Percentiles rank a stretch among this genome's conserved stretches.
Conservation (phyloP, 495 filamentous ascomycete genomes). For the Penicillium lividum region DNA sequence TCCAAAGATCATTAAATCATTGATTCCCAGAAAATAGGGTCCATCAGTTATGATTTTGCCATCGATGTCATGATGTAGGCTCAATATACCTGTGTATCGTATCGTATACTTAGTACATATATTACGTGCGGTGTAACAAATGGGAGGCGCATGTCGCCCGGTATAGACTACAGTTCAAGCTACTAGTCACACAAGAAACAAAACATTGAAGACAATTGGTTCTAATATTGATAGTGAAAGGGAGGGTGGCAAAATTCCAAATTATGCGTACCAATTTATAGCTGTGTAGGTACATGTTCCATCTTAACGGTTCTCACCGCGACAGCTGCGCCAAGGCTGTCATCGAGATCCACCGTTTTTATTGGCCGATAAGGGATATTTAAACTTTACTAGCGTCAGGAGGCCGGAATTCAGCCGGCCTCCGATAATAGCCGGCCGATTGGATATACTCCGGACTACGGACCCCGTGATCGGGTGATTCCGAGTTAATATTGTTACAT, state of each 20-base stretch:
- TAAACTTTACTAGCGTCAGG: constrained; percentile 36
- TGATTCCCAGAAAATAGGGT: not conserved
- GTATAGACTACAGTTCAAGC: too few species aligned
- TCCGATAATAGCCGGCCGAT: constrained; percentile 44
- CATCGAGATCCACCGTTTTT: constrained; percentile 6
- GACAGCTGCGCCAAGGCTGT: constrained; percentile 23
- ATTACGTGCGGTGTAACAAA: too few species aligned
- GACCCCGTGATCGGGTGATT: not conserved
- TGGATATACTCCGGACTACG: not conserved
- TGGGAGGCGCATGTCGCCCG: too few species aligned
- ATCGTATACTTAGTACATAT: too few species aligned
- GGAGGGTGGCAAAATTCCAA: too few species aligned
- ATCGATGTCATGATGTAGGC: constrained; percentile 15
- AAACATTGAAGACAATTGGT: too few species aligned
- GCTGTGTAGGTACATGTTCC: too few species aligned
- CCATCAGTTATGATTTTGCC: constrained; percentile 6
- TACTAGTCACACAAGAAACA: too few species aligned
- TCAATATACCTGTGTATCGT: constrained; percentile 19
- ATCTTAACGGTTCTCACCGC: too few species aligned
- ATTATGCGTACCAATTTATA: too few species aligned
- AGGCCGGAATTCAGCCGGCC: constrained; percentile 50
- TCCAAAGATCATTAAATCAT: not conserved
- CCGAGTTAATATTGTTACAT: not conserved
- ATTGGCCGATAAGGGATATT: constrained; percentile 28
- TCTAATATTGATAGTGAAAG: too few species aligned